Base-by-base conservation (phyloP, 1,139 yeast genomes). In the Lizanozyma gosingica region DNA sequence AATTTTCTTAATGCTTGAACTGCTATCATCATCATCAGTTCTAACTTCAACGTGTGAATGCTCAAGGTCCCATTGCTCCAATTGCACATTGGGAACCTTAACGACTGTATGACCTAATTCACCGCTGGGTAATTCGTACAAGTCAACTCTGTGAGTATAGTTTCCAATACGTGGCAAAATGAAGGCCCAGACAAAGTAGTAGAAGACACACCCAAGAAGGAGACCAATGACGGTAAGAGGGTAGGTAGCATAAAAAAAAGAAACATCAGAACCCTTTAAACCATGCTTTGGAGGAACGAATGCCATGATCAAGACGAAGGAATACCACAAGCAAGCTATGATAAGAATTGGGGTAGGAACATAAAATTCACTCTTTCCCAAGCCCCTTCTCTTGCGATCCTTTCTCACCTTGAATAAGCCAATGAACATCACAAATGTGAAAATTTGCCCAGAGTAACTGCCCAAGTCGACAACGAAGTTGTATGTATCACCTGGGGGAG, bases 401-500 rank as follows among this genome's bases (percentile, higher is more conserved):
- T 53, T 57, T 52, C 74, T 59, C 15, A 66, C 56, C 22, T 51
- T 49, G 35, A 68, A 39, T 36, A 68, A 47, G 1, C 74, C 74
- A 37, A 65, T 46, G 15, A 60, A 59, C 38, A 65, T 51, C 17
- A 62, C 50, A 22, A 64, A 47, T 40, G 60, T 60, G 55, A 69
- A 68, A 38, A 69, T 55, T 43, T 65, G 58, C 18, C 56, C 50
- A 3, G 67, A 53, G 47, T 64, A 67, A 33, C 63, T 54, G 16
- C 59, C 59, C 42, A 59, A 44, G 39, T 55, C 55, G 14, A 55
- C 52, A 37, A 70, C 60, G 39, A 69, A 67, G 47, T 68, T 68
- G 47, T 67, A 69, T 3, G 75, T 74, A 46, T 65, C 70, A 22
- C 75, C 76, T 2, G 73, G 65, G 1, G 63, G 64, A 15, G 74